Base-by-base conservation (phyloP, 768 basidiomycete species). In the Calocera cornea region DNA sequence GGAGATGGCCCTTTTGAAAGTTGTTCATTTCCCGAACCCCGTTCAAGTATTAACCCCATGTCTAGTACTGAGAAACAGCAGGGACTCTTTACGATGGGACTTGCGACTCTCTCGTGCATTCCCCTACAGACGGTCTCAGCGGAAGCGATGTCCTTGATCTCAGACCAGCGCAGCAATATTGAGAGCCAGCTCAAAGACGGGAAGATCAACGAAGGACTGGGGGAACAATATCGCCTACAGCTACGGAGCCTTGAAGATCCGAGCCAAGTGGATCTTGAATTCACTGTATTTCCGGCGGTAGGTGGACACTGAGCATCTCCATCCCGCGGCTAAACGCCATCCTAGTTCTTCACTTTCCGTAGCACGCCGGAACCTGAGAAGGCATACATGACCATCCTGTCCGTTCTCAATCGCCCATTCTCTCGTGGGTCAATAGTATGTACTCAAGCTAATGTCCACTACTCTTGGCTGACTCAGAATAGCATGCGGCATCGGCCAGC, bases 361-460 rank as follows among this genome's bases (percentile, higher is more conserved):
- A 80, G 80, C 47, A 71, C 74, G 0, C 77, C 79, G 0, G 76
- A 75, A 66, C 71, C 76, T 0, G 79, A 78, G 0, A 81, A 80
- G 71, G 76, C 72, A n/a, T 84, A 84, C 70, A 50, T 81, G 27
- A 78, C 80, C 0, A 50, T 83, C 19, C 63, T 76, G 7, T 71
- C 71, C 7, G 74, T 76, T 0, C 68, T 77, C 19, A 81, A 81
- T 66, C 80, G 84, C 64, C 76, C 77, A 1, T 78, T 83, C 69
- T 82, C 80, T 10, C 74, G 83, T 16, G 83, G 84, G 0, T 77
- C 80, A 0, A 80, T 85, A 66, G 82, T 82, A 64, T 40, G 80
- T 38, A 16, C 41, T 19, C 24, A 47, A 17, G 8, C 40, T 19
- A 19, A 17, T 47, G 16, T 5, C 16, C 7, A 19, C 44, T 7